phyloP scores from a whole-genome alignment of 2,329 filamentous ascomycete genomes.

The Amphichorda felina region DNA sequence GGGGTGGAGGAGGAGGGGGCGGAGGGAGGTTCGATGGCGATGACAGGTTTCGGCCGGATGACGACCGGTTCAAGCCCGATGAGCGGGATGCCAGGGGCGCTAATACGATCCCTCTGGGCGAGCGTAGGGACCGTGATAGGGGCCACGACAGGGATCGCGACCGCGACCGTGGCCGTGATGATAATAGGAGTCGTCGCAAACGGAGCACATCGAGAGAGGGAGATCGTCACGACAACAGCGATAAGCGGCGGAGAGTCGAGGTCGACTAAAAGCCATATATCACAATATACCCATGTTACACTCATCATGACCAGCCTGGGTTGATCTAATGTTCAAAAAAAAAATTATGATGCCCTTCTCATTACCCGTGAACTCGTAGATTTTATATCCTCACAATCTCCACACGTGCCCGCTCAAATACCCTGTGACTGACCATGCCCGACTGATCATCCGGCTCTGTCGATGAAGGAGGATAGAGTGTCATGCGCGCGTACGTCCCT shows the following conservation, averaged over 20 bases:
- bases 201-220: conserved; percentile 43
- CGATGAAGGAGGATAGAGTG: conserved; percentile 49
- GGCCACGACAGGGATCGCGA: too few relatives aligned
- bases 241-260: conserved; percentile 50
- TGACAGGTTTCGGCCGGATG: conserved; percentile 57
- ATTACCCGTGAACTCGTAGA: neutral
- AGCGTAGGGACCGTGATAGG: conserved; percentile 21
- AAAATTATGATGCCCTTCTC: too few relatives aligned
- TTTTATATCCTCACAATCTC: conserved; percentile 69
- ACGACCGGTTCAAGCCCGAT: conserved; percentile 31
- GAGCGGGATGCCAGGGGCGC: conserved; percentile 44
- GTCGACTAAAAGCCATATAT: conserved; percentile 9
- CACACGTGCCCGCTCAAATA: conserved; percentile 75
- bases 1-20: conserved; percentile 22
- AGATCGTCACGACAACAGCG: conserved; percentile 40
- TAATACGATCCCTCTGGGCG: conserved; percentile 59
- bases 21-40: conserved; percentile 32
- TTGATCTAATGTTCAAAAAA: too few relatives aligned
- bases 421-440: conserved; percentile 55
- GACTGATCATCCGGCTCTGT: conserved; percentile 45
- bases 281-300: neutral
- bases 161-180: conserved; percentile 15
- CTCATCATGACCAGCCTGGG: too few relatives aligned
- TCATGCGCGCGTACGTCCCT: conserved; percentile 77
- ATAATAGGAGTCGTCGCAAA: conserved; percentile 37